Base-by-base conservation (phyloP, 768 basidiomycete genomes). In the Mycena pura region DNA sequence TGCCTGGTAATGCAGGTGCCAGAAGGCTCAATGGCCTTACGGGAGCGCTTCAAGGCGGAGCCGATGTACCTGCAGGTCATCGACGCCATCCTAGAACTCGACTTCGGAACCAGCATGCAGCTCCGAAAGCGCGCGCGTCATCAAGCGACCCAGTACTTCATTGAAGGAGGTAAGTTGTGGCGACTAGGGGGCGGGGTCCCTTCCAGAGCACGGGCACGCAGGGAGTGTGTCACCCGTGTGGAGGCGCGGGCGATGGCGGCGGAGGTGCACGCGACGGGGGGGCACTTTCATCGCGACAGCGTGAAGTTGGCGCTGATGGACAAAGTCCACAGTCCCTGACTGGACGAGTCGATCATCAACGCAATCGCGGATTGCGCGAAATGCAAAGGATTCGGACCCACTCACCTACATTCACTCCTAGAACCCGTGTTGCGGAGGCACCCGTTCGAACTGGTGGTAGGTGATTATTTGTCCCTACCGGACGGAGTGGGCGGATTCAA, bases 381-480 rank as follows among this genome's bases (percentile, higher is more conserved):
- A 7, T 76, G 72, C 60, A 69, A 70, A 40, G 63, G 64, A 39
- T 74, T 72, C 31, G 71, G 73, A 0, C 21, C 56, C 1, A 38
- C 50, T 0, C 60, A 70, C 34, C 32, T 73, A 4, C 65, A 70
- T 40, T 22, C 56, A 4, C n/a, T 62, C 2, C 29, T 62, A 9
- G 27, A 55, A 9, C 55, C 55, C 34, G 32, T 66, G 21, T 52
- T 62, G 21, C 40, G 64, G 7, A 5, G 64, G 19, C 64, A 66
- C 27, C 64, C 64, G 1, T 66, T 66, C 62, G 64, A 66, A 38
- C 57, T 66, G 5, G 17, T 66, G 9, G 64, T 59, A 3, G 61
- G 64, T 15, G 56, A 66, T 32, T 66, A 66, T 25, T 57, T 66
- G 2, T 58, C 64, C 5, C 27, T 66, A 44, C 56, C 64, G 1